A percentile compares a stretch with the other conserved stretches of the same genome.
Conservation (phyloP, 2,329 filamentous ascomycete genomes). For the Coniella vitis region DNA sequence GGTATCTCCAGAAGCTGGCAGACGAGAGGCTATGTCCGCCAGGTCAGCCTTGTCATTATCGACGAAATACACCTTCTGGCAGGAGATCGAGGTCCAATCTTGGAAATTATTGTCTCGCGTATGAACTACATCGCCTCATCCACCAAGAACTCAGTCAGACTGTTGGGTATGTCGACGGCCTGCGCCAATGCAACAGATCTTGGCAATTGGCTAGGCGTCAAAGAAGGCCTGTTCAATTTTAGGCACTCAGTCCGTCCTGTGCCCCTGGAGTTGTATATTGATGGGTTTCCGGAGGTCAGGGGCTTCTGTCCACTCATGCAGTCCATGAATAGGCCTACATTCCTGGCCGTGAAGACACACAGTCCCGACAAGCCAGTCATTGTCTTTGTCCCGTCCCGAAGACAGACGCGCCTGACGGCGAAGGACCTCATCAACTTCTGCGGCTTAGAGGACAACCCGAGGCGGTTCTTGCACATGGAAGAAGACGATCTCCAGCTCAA, state of each 20-base stretch:
- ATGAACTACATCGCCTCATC: constrained; percentile 99
- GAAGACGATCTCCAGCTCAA: constrained; percentile 90
- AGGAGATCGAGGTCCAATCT: constrained; percentile 90
- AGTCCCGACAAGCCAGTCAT: constrained; percentile 96
- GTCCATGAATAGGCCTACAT: constrained; percentile 96
- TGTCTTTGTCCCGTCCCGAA: constrained; percentile 91
- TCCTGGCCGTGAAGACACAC: constrained; percentile 92
- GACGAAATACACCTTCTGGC: constrained; percentile 98
- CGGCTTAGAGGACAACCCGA: constrained; percentile 96
- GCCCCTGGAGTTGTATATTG: constrained; percentile 91
- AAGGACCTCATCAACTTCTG: constrained; percentile 96
- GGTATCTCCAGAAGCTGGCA: constrained; percentile 99
- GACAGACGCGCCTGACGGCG: constrained; percentile 90
- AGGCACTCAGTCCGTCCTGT: constrained; percentile 94
- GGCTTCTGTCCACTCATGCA: constrained; percentile 98
- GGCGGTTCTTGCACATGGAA: constrained; percentile 86
- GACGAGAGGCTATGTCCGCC: constrained; percentile 88
- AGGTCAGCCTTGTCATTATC: constrained; percentile 94
- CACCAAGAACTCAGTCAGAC: constrained; percentile 78
- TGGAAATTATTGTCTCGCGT: constrained; percentile 88
- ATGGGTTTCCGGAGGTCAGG: constrained; percentile 90
- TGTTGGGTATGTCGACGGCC: constrained; percentile 98
- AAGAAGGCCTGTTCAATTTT: constrained; percentile 94
- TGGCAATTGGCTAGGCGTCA: constrained; percentile 94
- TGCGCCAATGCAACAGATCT: constrained; percentile 93